Percentiles rank a stretch among this genome's conserved stretches.
Evolutionary conservation across 2,329 filamentous ascomycete species (phyloP).

Genomic region (Calonectria montana): DNA sequence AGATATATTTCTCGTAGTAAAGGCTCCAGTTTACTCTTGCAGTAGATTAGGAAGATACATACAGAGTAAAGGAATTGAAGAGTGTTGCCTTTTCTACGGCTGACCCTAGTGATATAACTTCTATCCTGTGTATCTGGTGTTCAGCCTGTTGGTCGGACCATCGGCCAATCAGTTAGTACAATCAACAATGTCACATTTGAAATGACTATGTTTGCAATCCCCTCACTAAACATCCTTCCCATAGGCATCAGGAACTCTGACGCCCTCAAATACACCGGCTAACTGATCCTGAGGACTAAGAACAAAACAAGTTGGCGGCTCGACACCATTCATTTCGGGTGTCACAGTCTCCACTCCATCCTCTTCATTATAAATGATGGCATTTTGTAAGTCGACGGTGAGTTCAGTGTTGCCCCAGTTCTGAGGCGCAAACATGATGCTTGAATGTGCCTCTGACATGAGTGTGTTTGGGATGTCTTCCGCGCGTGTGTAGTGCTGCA

Average conservation of each 20-base stretch:
- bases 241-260: not conserved
- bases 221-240: not conserved
- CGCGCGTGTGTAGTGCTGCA: slow-evolving; percentile 51
- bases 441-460: slow-evolving; percentile 55
- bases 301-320: slow-evolving; percentile 24
- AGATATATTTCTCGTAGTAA: too few relatives aligned
- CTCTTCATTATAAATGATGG: slow-evolving; percentile 29
- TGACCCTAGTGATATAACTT: not conserved
- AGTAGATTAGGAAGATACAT: too few relatives aligned
- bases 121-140: not conserved
- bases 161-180: too few relatives aligned
- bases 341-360: slow-evolving; percentile 13
- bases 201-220: too few relatives aligned
- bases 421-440: slow-evolving; percentile 52
- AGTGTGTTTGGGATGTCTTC: slow-evolving; percentile 62
- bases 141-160: too few relatives aligned
- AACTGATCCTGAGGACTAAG: slow-evolving; percentile 24
- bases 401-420: slow-evolving; percentile 45
- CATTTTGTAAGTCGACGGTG: slow-evolving; percentile 27
- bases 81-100: too few relatives aligned
- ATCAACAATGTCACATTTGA: too few relatives aligned
- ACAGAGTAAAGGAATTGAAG: too few relatives aligned
- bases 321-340: slow-evolving; percentile 29
- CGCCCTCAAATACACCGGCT: slow-evolving; percentile 27
- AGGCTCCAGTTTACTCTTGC: too few relatives aligned